Evolutionary conservation across 768 basidiomycete species (phyloP).

Genomic region (Royoungia palumana): DNA sequence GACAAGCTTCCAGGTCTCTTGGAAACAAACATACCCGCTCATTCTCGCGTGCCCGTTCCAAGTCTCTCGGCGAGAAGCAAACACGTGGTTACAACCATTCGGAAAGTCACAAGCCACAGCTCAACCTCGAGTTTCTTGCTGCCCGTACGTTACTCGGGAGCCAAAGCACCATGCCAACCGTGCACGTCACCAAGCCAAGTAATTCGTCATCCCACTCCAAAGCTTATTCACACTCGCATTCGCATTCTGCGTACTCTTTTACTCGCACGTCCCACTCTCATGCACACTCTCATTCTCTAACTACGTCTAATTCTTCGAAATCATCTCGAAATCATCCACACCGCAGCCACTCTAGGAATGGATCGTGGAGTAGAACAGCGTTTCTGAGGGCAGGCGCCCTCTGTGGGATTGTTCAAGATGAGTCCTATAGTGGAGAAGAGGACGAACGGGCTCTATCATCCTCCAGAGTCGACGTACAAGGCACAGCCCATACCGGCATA

Average conservation of each 20-base stretch:
- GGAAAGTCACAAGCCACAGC: slow-evolving; percentile 20
- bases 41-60: slow-evolving; percentile 55
- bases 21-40: slow-evolving; percentile 62
- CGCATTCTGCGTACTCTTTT: slow-evolving; percentile 18
- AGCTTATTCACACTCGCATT: slow-evolving; percentile 28
- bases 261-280: slow-evolving; percentile 25
- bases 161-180: slow-evolving; percentile 51
- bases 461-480: slow-evolving; percentile 24
- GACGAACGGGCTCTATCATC: slow-evolving; percentile 23
- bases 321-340: slow-evolving; percentile 22
- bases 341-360: slow-evolving; percentile 34
- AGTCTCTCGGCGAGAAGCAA: slow-evolving; percentile 25
- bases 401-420: slow-evolving; percentile 23
- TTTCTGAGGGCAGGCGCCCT: slow-evolving; percentile 34
- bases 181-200: slow-evolving; percentile 22
- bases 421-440: slow-evolving; percentile 24
- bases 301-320: slow-evolving; percentile 32
- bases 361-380: slow-evolving; percentile 38
- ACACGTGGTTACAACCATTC: slow-evolving; percentile 14
- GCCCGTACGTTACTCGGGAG: slow-evolving; percentile 64
- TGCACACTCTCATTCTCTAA: slow-evolving; percentile 34
- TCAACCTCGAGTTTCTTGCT: slow-evolving; percentile 55
- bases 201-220: slow-evolving; percentile 24
- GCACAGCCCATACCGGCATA: slow-evolving; percentile 7
- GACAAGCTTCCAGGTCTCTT: slow-evolving; percentile 58